Evolutionary conservation across 805 yeast species (phyloP), one percentile per base, ranked within the genome.

Genomic region (Pichia nakasei): DNA sequence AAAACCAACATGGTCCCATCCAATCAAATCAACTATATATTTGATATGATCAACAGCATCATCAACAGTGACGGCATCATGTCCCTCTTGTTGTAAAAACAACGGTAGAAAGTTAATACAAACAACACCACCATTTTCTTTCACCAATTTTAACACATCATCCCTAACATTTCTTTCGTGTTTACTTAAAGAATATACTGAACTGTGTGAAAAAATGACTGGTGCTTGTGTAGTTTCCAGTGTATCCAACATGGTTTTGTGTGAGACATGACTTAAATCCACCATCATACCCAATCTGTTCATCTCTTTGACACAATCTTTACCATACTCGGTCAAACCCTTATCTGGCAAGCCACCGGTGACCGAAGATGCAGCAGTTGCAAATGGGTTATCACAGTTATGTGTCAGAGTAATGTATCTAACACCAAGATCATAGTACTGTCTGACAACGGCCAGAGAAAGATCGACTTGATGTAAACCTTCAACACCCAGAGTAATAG

Each of bases 351-450:
- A 58, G 1, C 78, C 78, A 18, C 65, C 75, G 17, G 70, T 50
- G 5, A 68, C 64, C 0, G 75, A 64, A 5, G 72, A 63, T 8
- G 78, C 78, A 12, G 79, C 75, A 13, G 77, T 73, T 2, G 79
- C 78, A 57, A 72, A 75, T 5, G 79, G 78, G 48, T 75, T 75
- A 49, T 74, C 78, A 57, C 79, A 73, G 52, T 74, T 74, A 46
- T 74, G 79, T 0, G 79, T 74, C 42, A 75, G 53, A 0, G 80
- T 75, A 35, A 72, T 68, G 52, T 75, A 75, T 31, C 78, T 51
- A n/a, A 74, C 76, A 13, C 80, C 80, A 27, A 75, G 48, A 7
- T 69, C 74, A 49, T 55, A 68, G 52, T 69, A 75, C 51, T 65
- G 70, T 51, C 80, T 62, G 24, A 75, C 57, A 17, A 72, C 75